Base-by-base conservation (phyloP, 768 basidiomycete species). In the Thelephora ganbajun region DNA sequence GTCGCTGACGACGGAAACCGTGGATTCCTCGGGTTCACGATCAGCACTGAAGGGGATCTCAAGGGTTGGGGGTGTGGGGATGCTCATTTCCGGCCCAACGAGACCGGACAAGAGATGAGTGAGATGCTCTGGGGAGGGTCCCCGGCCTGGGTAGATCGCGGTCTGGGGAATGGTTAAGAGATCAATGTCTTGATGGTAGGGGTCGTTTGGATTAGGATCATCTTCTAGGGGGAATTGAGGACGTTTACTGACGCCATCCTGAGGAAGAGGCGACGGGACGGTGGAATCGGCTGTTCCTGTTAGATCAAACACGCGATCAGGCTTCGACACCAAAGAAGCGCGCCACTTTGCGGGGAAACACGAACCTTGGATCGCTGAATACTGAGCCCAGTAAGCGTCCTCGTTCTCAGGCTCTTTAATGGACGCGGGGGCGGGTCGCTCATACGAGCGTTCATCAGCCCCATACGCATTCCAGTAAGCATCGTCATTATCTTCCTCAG, bases 351-450 rank as follows among this genome's bases (percentile, higher is more conserved):
- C 43, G 20, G 22, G 13, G 14, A 44, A 20, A 9, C n/a, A 55
- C 64, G 55, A 48, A 83, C 83, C 83, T 61, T 86, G 82, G 6
- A 85, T 71, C 16, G 69, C 67, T 26, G 79, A 66, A 59, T 86
- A 86, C 51, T 72, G 79, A 20, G 80, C 81, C 83, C 83, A 86
- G 54, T 86, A 86, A 5, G 79, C 80, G 50, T 84, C 83, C 51
- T 76, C 73, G 33, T 58, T 59, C 1, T 56, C 53, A 20, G 55
- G 56, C 22, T 53, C 50, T 43, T 47, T 52, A 35, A 61, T 60
- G 33, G 61, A 64, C 37, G 46, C 53, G 18, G 55, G 43, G 20
- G 36, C 33, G 11, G 59, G 60, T 43, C 53, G 44, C 33, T 42
- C 37, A 33, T 46, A 37, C 50, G 53, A 23, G 11, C 56, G 50